Base-by-base conservation (phyloP, 768 basidiomycete genomes). In the Lactarius hatsudake region DNA sequence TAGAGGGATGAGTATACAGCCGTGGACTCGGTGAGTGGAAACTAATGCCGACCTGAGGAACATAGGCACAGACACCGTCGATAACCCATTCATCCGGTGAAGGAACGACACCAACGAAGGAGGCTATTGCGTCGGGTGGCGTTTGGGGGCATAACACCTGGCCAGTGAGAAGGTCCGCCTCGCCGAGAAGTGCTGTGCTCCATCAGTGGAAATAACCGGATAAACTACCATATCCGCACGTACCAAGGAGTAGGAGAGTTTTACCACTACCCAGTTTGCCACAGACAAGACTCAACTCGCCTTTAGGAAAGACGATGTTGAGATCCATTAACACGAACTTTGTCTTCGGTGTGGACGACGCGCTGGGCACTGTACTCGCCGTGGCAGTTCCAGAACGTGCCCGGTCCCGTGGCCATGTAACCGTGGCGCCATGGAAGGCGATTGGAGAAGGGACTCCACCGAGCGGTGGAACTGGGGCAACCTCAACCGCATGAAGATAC, bases 221-320 rank as follows among this genome's bases (percentile, higher is more conserved):
- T 26, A 53, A 36, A 28, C 32, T n/a, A 43, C 30, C 54, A 30
- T 32, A 28, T 43, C n/a, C 57, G 9, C 9, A 61, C 74, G 5
- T 69, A 84, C 90, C 83, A 38, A 90, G 81, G n/a, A 96, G 78
- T 36, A 96, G 75, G 7, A 97, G 78, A 0, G 94, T 91, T 79
- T 96, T 97, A 28, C 95, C 94, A 20, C 90, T 90, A 4, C 93
- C 94, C 12, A 96, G 81, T 73, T 94, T 93, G 2, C 95, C 95
- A 72, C 93, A 95, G 20, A 97, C 84, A 18, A 97, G 81, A 1
- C 91, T 89, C 30, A 96, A 80, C 75, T 91, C 84, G 32, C 91
- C 91, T 15, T 79, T 76, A 0, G 94, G 94, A 79, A 97, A 95
- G 53, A 85, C 81, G 18, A 95, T 75, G 20, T 83, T 84, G 62